These are phyloP conservation scores for Alternaria sp. DNA, from an alignment of 2,329 filamentous ascomycete species.

Conservation along the genomic window DNA sequence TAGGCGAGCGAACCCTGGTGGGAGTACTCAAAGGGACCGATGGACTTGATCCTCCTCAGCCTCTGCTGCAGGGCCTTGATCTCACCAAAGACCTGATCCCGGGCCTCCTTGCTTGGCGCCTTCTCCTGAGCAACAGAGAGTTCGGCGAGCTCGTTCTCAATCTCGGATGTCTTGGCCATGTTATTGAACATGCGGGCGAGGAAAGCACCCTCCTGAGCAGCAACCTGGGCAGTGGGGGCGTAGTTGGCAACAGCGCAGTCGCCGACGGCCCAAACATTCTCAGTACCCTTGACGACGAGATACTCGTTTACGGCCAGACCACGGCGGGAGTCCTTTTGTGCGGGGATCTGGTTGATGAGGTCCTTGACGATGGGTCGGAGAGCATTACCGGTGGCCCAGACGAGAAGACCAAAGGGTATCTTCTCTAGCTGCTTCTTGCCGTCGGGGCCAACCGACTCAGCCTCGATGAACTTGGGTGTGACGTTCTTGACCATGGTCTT, in stretches of 20 bases:
- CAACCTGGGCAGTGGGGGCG: constrained; percentile 95
- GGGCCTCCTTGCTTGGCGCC: constrained; percentile 70
- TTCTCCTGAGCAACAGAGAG: constrained; percentile 70
- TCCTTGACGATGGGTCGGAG: constrained; percentile 89
- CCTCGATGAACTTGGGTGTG: constrained; percentile 90
- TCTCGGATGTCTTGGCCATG: constrained; percentile 90
- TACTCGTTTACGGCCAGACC: constrained; percentile 98
- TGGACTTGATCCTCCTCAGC: constrained; percentile 86
- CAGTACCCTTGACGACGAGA: constrained; percentile 94
- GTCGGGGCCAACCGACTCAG: constrained; percentile 80
- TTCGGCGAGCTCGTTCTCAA: constrained; percentile 77
- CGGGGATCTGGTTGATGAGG: constrained; percentile 89
- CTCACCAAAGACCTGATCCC: constrained; percentile 70
- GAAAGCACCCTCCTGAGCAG: constrained; percentile 93
- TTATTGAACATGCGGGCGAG: constrained; percentile 97
- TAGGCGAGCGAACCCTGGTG: constrained; percentile 97
- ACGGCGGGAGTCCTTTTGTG: constrained; percentile 92
- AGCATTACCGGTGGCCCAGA: constrained; percentile 98
- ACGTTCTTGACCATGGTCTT: constrained; percentile 99
- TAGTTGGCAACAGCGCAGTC: constrained; percentile 98
- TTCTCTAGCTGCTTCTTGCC: constrained; percentile 82
- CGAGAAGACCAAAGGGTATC: constrained; percentile 93
- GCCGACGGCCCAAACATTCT: constrained; percentile 97
- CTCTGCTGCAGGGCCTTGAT: constrained; percentile 89
- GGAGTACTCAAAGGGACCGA: constrained; percentile 98